Evolutionary conservation across 208 protist species (phyloP), one percentile per base, ranked within the genome.

Genomic region (Wallacemonas rigidus): DNA sequence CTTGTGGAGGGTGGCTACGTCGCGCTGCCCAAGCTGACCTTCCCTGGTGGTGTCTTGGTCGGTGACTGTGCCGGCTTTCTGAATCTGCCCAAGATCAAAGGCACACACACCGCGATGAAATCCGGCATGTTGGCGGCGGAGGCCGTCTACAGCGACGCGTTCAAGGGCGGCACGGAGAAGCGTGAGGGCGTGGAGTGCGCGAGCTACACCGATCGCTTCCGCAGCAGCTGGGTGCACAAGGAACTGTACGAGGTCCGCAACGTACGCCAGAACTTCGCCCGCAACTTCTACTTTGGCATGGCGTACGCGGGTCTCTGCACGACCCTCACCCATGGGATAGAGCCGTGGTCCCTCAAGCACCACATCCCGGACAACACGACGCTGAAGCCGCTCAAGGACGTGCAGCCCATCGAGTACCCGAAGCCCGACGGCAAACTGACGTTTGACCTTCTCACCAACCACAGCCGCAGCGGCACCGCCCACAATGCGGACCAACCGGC

Each of bases 51-150:
- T 61, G 70, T 95, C 41, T 79, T 95, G 3, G 83, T 99, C 53
- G 98, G 98, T 47, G 98, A 99, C 89, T 91, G 91, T 26, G 98
- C 98, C 6, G 98, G 98, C 11, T 99, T 99, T 74, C 77, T 99
- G 26, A 99, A 99, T 77, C 80, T 99, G 38, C 95, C 98, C 35
- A 98, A 99, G 70, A 98, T 99, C 76, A 99, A 99, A 79, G 97
- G 97, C 60, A 98, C 91, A 3, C 98, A 99, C 93, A 99, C 95
- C 1, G 98, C 98, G n/a, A 99, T 99, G 98, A 94, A 96, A 76
- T 90, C 83, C 41, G 89, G 87, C 38, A 92, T 94, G 62, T 82
- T 94, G 3, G 89, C 98, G 4, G 98, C 94, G 3, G 97, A 99
- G 76, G 86, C 92, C 11, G 63, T 95, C 3, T 92, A 82, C 72